Conservation (phyloP, 305 asterid genomes). For the Rubia balearica region DNA sequence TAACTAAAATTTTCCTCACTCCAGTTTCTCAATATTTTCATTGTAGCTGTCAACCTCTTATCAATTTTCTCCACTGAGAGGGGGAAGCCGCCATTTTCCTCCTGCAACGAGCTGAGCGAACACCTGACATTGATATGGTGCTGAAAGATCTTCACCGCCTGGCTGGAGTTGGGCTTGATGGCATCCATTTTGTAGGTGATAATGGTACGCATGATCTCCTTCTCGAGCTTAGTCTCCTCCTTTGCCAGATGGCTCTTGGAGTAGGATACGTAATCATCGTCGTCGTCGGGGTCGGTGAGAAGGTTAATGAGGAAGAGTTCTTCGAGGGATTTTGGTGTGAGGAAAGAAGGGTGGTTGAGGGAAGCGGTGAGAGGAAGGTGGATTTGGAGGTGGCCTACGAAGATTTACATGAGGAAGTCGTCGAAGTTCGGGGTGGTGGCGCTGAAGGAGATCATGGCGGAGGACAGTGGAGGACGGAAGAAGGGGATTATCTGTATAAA, state of each 20-base stretch:
- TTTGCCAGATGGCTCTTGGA: slow-evolving; percentile 58
- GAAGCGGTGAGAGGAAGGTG: slow-evolving; percentile 21
- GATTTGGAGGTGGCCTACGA: slow-evolving; percentile 70
- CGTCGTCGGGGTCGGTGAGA: slow-evolving; percentile 47
- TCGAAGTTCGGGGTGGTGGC: slow-evolving; percentile 68
- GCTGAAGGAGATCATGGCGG: slow-evolving; percentile 32
- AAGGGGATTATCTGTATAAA: too few species aligned
- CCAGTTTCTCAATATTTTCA: too few species aligned
- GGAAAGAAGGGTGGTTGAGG: slow-evolving; percentile 28
- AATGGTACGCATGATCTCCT: slow-evolving; percentile 60
- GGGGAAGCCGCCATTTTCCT: too few species aligned
- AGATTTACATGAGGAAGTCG: slow-evolving; percentile 69
- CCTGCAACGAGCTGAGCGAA: too few species aligned
- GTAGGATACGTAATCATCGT: slow-evolving; percentile 29
- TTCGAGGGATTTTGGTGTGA: slow-evolving; percentile 51
- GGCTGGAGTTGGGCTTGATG: slow-evolving; percentile 85
- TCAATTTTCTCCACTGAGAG: too few species aligned
- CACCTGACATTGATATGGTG: slow-evolving; percentile 88
- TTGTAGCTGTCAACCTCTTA: too few species aligned
- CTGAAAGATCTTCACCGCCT: slow-evolving; percentile 67
- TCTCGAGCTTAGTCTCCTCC: slow-evolving; percentile 79
- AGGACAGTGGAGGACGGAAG: not conserved
- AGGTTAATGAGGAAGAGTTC: slow-evolving; percentile 58
- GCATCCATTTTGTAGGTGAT: slow-evolving; percentile 47
- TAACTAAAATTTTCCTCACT: too few species aligned